Evolutionary conservation across 192 early-diverging fungal genomes (phyloP).

Genomic region (Geranomyces michiganensis): DNA sequence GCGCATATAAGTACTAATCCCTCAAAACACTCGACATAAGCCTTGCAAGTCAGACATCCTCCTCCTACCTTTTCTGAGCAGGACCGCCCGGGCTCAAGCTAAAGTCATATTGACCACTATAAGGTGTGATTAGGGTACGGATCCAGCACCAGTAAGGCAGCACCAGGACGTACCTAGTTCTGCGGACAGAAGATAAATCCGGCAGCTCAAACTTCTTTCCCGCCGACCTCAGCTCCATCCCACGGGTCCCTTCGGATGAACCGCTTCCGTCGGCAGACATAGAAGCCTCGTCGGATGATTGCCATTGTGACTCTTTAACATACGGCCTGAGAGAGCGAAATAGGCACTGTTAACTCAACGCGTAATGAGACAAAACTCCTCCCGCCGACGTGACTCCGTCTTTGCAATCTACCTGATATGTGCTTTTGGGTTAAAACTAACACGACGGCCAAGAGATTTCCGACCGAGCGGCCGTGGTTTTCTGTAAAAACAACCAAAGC

Average conservation of each 20-base stretch:
- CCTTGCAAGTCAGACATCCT: not conserved
- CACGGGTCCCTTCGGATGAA: not conserved
- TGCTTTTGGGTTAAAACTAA: slow-evolving; percentile 27
- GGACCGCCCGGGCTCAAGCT: slow-evolving; percentile 10
- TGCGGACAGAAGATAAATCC: slow-evolving; percentile 27
- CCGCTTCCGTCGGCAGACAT: not conserved
- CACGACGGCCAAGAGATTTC: slow-evolving; percentile 30
- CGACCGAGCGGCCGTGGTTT: not conserved
- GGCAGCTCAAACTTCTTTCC: slow-evolving; percentile 21
- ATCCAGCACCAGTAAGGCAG: not conserved
- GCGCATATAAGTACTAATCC: not conserved
- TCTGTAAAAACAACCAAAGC: not conserved
- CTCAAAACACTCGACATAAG: not conserved
- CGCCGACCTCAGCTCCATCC: not conserved
- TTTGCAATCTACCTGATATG: slow-evolving; percentile 7
- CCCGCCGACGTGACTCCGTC: not conserved
- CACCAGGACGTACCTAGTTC: slow-evolving; percentile 22
- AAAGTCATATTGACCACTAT: slow-evolving; percentile 15
- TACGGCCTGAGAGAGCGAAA: not conserved
- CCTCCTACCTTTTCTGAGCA: not conserved
- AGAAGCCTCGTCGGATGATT: not conserved
- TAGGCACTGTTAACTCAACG: not conserved
- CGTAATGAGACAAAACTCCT: not conserved
- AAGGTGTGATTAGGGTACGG: not conserved
- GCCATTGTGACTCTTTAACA: too few species aligned